Evolutionary conservation across 2,329 filamentous ascomycete genomes (phyloP), one percentile per base, ranked within the genome.

Genomic region (Penicillium aurantiogriseum): DNA sequence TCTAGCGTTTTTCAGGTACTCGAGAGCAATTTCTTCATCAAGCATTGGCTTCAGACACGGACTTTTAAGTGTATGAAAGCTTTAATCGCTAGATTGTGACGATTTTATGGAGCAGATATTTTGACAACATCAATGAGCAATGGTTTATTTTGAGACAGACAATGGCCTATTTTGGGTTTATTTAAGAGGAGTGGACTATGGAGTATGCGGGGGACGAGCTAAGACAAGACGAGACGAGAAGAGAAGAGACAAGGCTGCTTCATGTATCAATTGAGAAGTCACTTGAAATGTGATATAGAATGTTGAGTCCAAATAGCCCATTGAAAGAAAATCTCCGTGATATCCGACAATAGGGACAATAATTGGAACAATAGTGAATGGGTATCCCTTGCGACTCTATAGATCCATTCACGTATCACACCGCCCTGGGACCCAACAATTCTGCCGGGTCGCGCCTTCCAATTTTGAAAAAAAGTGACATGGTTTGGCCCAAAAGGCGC

Each of bases 361-460:
- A 35, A 47, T 47, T 35, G 15, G 13, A 35, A 35, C 8, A 23
- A 35, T 23, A 10, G 19, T 19, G 9, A 5, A 25, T 15, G 21
- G 13, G 39, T 25, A 7, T 42, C 44, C 44, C 44, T 47, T 47
- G 13, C 45, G 40, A 42, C 4, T 40, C 10, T 3, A 33, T 33
- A 33, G 10, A 13, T 6, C 11, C 11, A 13, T 13, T 13, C 31
- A 33, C 11, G 31, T 33, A 15, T 11, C 21, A 55, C 10, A 44
- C 53, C 46, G 47, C 46, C 53, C 7, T 31, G 1, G 1, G 9
- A 31, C 4, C 17, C 39, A 23, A 36, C 17, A 56, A 56, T 56
- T 51, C 47, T 56, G 53, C 53, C 53, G 6, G 21, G 10, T 51
- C 46, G 53, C 47, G 39, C 40, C 47, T 56, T 51, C 53, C 53